Evolutionary conservation across 192 early-diverging fungal species (phyloP).

Genomic region (Funneliformis geosporum): DNA sequence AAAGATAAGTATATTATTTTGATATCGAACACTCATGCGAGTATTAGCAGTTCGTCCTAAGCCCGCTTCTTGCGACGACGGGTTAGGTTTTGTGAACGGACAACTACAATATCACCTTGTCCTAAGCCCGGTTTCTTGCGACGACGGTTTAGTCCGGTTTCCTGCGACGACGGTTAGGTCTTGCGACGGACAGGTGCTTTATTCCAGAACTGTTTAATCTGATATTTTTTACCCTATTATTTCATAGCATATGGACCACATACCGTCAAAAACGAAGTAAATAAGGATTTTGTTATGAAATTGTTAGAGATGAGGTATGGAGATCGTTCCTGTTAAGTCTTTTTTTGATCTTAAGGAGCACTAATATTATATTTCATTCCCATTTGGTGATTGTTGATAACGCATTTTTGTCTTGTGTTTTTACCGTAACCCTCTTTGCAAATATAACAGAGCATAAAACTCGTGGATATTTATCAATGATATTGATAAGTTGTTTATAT

Average conservation of each 20-base stretch:
- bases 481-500: no score
- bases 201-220: constrained; percentile 25
- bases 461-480: no score
- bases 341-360: background rate
- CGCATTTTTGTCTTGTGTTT: no score
- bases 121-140: constrained; percentile 15
- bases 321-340: background rate
- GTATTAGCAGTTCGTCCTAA: constrained; percentile 18
- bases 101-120: constrained; percentile 13
- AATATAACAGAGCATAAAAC: no score
- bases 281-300: constrained; percentile 1
- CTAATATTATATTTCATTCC: no score
- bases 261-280: background rate
- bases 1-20: constrained; percentile 26
- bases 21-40: constrained; percentile 6
- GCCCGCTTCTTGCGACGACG: background rate
- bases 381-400: no score
- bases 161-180: constrained; percentile 9
- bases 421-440: no score
- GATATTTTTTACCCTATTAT: background rate
- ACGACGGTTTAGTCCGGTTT: constrained; percentile 13
- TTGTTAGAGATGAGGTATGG: background rate
- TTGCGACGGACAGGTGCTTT: constrained; percentile 1
- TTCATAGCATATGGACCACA: background rate
- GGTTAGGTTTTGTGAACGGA: constrained; percentile 12